These are phyloP conservation scores for Verticillium isaacii DNA, from an alignment of 2,329 filamentous ascomycete species.

Conservation along the genomic window DNA sequence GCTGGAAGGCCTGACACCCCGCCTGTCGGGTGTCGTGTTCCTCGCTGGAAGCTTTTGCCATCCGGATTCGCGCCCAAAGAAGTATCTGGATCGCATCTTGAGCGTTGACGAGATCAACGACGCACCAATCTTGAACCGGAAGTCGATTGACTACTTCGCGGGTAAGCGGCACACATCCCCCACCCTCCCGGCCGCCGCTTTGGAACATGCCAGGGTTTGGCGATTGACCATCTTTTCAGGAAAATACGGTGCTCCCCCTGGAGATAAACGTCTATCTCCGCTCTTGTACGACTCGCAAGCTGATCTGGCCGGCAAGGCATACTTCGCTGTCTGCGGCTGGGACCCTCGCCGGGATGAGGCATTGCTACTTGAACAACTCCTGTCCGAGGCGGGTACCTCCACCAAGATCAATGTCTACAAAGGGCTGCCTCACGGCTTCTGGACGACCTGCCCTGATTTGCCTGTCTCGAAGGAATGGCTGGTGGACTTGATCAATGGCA, in stretches of 20 bases:
- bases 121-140: slow-evolving; percentile 26
- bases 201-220: background rate
- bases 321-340: slow-evolving; percentile 41
- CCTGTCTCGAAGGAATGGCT: slow-evolving; percentile 24
- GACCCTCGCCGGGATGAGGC: slow-evolving; percentile 45
- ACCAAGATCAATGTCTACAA: slow-evolving; percentile 7
- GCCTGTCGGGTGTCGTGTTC: slow-evolving; percentile 25
- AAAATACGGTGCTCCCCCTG: slow-evolving; percentile 19
- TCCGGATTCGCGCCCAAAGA: slow-evolving; percentile 29
- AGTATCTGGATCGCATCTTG: slow-evolving; percentile 26
- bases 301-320: slow-evolving; percentile 25
- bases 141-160: slow-evolving; percentile 27
- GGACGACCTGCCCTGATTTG: slow-evolving; percentile 30
- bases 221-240: slow-evolving; percentile 5
- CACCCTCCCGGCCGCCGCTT: background rate
- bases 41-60: slow-evolving; percentile 39
- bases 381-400: slow-evolving; percentile 1
- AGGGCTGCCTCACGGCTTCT: slow-evolving; percentile 11
- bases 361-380: slow-evolving; percentile 34
- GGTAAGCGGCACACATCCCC: slow-evolving; percentile 12
- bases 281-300: slow-evolving; percentile 25
- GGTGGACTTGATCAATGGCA: slow-evolving; percentile 18
- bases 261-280: slow-evolving; percentile 33
- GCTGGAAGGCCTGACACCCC: slow-evolving; percentile 21
- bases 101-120: slow-evolving; percentile 30